Conservation (phyloP, 257 asterid species). For the Eustoma russellianum region DNA sequence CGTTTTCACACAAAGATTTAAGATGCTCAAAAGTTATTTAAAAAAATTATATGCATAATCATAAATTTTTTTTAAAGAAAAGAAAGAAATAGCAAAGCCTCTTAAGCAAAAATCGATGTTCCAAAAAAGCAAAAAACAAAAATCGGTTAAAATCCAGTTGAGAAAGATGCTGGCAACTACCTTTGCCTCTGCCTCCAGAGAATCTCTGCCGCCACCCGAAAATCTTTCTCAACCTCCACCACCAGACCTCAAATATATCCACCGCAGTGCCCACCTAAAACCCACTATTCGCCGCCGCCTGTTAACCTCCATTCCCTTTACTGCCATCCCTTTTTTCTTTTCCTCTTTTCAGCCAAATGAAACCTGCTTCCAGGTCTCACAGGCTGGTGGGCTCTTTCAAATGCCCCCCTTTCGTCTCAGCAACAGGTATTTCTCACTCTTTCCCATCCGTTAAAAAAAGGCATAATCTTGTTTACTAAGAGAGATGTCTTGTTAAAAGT, state of each 20-base stretch:
- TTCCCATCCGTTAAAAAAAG: background rate
- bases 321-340: constrained; percentile 35
- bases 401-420: constrained; percentile 86
- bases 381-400: constrained; percentile 94
- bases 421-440: constrained; percentile 38
- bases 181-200: constrained; percentile 20
- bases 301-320: constrained; percentile 38
- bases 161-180: constrained; percentile 15
- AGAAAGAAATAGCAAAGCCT: background rate
- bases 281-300: constrained; percentile 50
- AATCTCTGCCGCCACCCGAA: constrained; percentile 7
- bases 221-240: constrained; percentile 5
- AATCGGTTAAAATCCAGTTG: constrained; percentile 8
- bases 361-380: constrained; percentile 26
- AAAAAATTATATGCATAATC: too few relatives aligned
- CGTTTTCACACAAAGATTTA: too few relatives aligned
- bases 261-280: background rate
- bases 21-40: too few relatives aligned
- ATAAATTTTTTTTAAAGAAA: too few relatives aligned
- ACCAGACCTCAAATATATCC: background rate
- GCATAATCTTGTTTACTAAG: too few relatives aligned
- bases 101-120: too few relatives aligned
- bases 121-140: constrained; percentile 1
- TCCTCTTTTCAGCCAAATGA: constrained; percentile 24
- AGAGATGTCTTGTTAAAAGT: too few relatives aligned